Percentiles rank a stretch among this genome's conserved stretches.
phyloP scores from a whole-genome alignment of 352 stramenopile species.

The Thalassiosira oceanica region DNA sequence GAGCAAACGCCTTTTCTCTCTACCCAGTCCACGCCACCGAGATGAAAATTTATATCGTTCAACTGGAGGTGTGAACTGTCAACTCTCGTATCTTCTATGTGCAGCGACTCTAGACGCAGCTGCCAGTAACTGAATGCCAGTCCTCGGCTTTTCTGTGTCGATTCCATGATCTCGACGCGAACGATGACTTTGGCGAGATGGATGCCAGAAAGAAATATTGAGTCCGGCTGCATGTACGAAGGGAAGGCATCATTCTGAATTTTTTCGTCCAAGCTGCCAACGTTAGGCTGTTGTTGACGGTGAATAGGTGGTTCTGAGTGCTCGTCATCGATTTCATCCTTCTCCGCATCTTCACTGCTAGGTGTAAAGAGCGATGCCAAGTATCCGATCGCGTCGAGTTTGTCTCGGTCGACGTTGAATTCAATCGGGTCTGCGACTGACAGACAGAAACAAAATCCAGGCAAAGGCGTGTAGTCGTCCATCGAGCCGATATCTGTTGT shows the following conservation, averaged over 20 bases:
- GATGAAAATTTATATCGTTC: slow-evolving; percentile 56
- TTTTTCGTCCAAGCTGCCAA: background rate
- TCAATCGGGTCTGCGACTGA: slow-evolving; percentile 69
- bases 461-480: slow-evolving; percentile 55
- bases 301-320: no score
- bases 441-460: slow-evolving; percentile 63
- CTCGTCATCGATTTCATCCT: slow-evolving; percentile 3
- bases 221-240: slow-evolving; percentile 72
- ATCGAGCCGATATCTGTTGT: slow-evolving; percentile 14
- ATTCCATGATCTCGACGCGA: slow-evolving; percentile 59
- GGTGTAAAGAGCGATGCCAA: slow-evolving; percentile 55
- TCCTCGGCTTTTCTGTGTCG: slow-evolving; percentile 7
- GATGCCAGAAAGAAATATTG: slow-evolving; percentile 59
- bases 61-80: slow-evolving; percentile 41
- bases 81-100: slow-evolving; percentile 50
- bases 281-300: no score
- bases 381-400: slow-evolving; percentile 50
- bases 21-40: slow-evolving; percentile 44
- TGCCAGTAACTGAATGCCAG: slow-evolving; percentile 73
- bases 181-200: slow-evolving; percentile 52
- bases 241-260: slow-evolving; percentile 37
- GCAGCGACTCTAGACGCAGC: slow-evolving; percentile 40
- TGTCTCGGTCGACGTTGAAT: slow-evolving; percentile 65
- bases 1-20: slow-evolving; percentile 52
- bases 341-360: background rate